Evolutionary conservation across 805 yeast species (phyloP).

Genomic region (Jamesozyma gamospora): DNA sequence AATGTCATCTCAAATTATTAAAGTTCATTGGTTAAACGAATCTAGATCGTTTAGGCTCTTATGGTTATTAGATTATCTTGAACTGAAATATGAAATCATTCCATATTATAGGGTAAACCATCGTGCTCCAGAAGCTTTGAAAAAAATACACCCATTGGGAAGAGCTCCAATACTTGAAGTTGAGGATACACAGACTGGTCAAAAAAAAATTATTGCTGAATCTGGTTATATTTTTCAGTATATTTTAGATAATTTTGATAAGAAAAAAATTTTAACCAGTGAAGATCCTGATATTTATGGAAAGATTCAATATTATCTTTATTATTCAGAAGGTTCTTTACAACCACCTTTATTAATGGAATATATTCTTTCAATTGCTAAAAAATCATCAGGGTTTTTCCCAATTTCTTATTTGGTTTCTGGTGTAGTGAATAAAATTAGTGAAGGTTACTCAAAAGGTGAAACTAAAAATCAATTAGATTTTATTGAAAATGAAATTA

Average conservation of each 20-base stretch:
- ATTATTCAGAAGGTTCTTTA: constrained; percentile 54
- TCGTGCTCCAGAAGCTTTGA: constrained; percentile 41
- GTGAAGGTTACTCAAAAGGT: constrained; percentile 38
- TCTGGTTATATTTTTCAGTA: constrained; percentile 50
- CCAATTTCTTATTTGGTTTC: constrained; percentile 38
- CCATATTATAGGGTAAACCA: constrained; percentile 41
- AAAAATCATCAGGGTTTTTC: constrained; percentile 35
- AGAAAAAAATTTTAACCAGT: constrained; percentile 31
- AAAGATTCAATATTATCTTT: constrained; percentile 41
- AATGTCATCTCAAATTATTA: constrained; percentile 13
- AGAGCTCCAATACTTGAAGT: constrained; percentile 51
- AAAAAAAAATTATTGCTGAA: constrained; percentile 38
- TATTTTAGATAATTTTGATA: constrained; percentile 42
- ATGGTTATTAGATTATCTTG: constrained; percentile 57
- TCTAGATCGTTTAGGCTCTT: constrained; percentile 53
- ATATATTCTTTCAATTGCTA: constrained; percentile 31
- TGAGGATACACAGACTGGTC: constrained; percentile 26
- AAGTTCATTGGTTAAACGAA: constrained; percentile 22
- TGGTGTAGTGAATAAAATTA: constrained; percentile 36
- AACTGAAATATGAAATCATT: constrained; percentile 44
- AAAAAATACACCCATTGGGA: constrained; percentile 51
- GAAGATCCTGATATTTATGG: constrained; percentile 33
- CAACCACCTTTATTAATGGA: constrained; percentile 39
- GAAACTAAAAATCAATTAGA: constrained; percentile 35
- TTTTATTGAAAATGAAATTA: constrained; percentile 34